These are phyloP conservation scores for Pogostemon cablin DNA, from an alignment of 257 asterid genomes.

Conservation along the genomic window DNA sequence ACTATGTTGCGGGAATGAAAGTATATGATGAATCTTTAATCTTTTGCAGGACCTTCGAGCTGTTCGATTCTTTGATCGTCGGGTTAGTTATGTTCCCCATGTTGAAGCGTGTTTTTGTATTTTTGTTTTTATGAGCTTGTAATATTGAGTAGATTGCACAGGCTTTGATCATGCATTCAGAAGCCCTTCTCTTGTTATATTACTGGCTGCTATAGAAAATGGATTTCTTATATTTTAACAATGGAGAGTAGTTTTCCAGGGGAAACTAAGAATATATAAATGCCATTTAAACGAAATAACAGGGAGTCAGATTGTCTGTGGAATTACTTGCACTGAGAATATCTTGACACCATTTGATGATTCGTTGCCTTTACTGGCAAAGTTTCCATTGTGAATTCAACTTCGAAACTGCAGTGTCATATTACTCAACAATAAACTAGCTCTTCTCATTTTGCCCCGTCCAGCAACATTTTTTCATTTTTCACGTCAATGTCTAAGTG, in stretches of 20 bases:
- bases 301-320: constrained; percentile 4
- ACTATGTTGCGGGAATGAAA: neutral
- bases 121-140: neutral
- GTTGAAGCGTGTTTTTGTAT: constrained; percentile 1
- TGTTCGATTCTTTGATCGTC: constrained; percentile 89
- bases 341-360: neutral
- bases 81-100: constrained; percentile 53
- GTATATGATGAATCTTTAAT: constrained; percentile 9
- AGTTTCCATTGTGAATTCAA: constrained; percentile 1
- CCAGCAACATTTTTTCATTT: neutral
- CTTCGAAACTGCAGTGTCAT: constrained; percentile 25
- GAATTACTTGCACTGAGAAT: constrained; percentile 1
- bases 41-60: constrained; percentile 84
- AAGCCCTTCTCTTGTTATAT: constrained; percentile 2
- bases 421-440: neutral
- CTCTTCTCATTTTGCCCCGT: neutral
- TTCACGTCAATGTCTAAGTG: neutral
- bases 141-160: neutral
- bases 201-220: constrained; percentile 15
- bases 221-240: neutral
- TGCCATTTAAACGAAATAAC: neutral
- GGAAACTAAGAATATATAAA: neutral
- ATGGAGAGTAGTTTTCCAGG: neutral
- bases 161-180: constrained; percentile 13
- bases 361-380: constrained; percentile 7